A percentile compares a stretch with the other conserved stretches of the same genome.
These are phyloP conservation scores for Botrytis galanthina DNA, from an alignment of 2,329 filamentous ascomycete genomes.

Conservation along the genomic window DNA sequence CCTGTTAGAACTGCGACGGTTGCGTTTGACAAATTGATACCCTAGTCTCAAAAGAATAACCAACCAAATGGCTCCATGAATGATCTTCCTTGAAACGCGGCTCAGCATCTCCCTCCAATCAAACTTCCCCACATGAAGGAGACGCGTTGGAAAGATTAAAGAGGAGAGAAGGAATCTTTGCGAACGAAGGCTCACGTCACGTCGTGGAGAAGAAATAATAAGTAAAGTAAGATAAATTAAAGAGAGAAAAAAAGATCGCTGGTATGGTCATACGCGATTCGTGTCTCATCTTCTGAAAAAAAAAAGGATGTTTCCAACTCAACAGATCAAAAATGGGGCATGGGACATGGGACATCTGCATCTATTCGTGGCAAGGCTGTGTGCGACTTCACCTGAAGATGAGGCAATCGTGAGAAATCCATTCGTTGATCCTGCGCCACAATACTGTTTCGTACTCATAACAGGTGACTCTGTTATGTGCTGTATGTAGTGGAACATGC, in stretches of 20 bases:
- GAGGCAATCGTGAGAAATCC: constrained; percentile 13
- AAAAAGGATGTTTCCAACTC: neutral
- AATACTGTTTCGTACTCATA: constrained; percentile 7
- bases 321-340: neutral
- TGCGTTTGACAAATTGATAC: constrained; percentile 16
- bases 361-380: constrained; percentile 17
- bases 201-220: neutral
- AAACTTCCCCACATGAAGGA: constrained; percentile 19
- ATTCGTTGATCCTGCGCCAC: constrained; percentile 20
- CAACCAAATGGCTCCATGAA: constrained; percentile 19
- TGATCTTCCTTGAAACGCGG: constrained; percentile 27
- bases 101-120: constrained; percentile 27
- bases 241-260: neutral
- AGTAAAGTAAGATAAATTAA: neutral
- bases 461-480: constrained; percentile 5
- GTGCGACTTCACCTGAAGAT: constrained; percentile 15
- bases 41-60: constrained; percentile 7
- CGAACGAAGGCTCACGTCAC: neutral
- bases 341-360: constrained; percentile 4
- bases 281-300: neutral
- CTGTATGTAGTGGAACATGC: constrained; percentile 17
- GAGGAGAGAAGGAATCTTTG: neutral
- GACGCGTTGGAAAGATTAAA: neutral
- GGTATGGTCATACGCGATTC: neutral
- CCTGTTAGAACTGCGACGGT: constrained; percentile 18